These are phyloP conservation scores for Glycyrrhiza uralensis DNA, from an alignment of 306 rosid genomes.

Conservation along the genomic window DNA sequence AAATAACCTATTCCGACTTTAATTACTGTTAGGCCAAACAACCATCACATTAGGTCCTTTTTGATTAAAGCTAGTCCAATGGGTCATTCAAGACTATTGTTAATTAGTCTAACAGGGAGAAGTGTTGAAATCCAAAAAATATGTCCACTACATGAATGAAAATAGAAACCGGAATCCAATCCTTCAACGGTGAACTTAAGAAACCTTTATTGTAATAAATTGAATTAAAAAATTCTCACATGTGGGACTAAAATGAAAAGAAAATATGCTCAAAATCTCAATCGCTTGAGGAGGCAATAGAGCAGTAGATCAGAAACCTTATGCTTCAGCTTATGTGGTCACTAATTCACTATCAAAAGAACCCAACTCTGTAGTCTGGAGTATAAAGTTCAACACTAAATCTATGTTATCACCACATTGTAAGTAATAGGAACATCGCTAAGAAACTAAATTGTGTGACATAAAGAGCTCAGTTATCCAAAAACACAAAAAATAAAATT, in stretches of 20 bases:
- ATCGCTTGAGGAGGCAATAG: background rate
- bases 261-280: background rate
- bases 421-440: no score
- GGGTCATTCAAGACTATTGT: no score
- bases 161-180: background rate
- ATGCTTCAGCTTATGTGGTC: background rate
- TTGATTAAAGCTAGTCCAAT: no score
- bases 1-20: no score
- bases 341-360: background rate
- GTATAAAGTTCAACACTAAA: background rate
- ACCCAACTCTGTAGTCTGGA: no score
- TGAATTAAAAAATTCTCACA: background rate
- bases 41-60: no score
- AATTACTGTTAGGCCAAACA: no score
- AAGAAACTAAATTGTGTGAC: no score
- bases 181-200: background rate
- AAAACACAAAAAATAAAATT: background rate
- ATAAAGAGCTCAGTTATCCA: background rate
- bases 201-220: background rate
- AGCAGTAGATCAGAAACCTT: background rate
- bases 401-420: background rate
- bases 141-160: background rate
- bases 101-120: no score
- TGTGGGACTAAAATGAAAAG: no score
- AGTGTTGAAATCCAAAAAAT: background rate